Base-by-base conservation (phyloP, 805 yeast species). In the Brettanomyces custersianus region DNA sequence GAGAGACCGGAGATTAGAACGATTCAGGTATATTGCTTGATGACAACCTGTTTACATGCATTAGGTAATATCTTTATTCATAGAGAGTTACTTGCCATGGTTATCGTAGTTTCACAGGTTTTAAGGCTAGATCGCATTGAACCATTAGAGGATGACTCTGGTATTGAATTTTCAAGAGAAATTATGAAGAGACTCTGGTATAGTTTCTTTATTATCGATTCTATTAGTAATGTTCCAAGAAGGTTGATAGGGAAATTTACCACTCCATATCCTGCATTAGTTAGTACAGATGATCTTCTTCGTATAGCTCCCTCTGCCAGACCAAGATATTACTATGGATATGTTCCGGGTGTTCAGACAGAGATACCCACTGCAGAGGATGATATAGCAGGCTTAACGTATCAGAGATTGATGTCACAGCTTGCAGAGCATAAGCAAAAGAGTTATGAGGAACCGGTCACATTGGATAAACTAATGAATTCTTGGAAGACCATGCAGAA, bases 191-290 rank as follows among this genome's bases (percentile, higher is more conserved):
- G 55, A 15, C 31, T 51, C 4, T 51, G 52, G 46, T 45, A 48
- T 34, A 49, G 49, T 31, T 33, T 51, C 12, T 43, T 47, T 31
- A 49, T 51, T 18, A 45, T 51, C 17, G 55, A 51, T 33, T 42
- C 52, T 1, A 30, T 51, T 29, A 47, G 51, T 31, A 51, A 49
- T 27, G 47, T 48, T 31, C 51, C 52, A 6, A 39, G 41, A n/a
- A 40, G 48, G 24, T 33, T 45, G 19, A 46, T 49, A 19, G 42
- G 34, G 12, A 36, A 45, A 13, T 40, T 41, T 23, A 33, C 39
- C 2, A 47, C 55, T 0, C 44, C 52, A n/a, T 31, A 45, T 16
- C 55, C 55, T 4, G 24, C 38, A n/a, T 34, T 51, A 2, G 25
- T 44, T 4, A 41, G 45, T 13, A 36, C 44, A 8, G 35, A 32